Evolutionary conservation across 495 filamentous ascomycete genomes (phyloP), one percentile per base, ranked within the genome.

Genomic region (Penicillium manginii): DNA sequence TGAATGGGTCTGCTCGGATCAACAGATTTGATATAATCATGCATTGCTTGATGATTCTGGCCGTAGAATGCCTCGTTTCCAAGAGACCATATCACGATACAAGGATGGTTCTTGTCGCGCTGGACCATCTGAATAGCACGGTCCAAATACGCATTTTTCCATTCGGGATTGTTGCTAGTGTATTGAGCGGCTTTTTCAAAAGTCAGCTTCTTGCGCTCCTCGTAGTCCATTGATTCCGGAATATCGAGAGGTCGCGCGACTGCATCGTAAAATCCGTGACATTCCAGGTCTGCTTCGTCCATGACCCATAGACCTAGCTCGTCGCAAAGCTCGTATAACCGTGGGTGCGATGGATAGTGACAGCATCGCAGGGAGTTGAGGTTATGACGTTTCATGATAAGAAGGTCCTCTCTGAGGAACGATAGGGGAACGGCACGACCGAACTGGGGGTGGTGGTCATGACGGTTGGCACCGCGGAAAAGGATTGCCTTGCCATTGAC

Each of bases 41-140:
- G 84, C 87, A 90, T 91, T 10, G 82, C 80, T 35, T 68, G 69
- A 55, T 85, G 81, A 61, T 90, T 90, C 35, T 72, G 73, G 1
- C 88, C 88, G 58, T 85, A 89, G 65, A 85, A 89, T 0, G 86
- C 81, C 60, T 89, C 87, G 54, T 89, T 90, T 0, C 88, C 88
- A 3, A 91, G 71, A 31, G 81, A 84, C 88, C 88, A 91, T 60
- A 90, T 85, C 39, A 90, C 83, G 9, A 91, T 75, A 17, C 77
- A 84, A 15, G 88, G 60, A 55, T 90, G 83, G 57, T 88, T 84
- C 61, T 87, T 86, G 69, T 89, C 86, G 3, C 88, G 77, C 19
- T 83, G 78, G 2, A 91, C 78, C 61, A 90, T 71, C 58, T 88
- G 85, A 33, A 72, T 64, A 49, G 82, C 83, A 4, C 88, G 84